Conservation (phyloP, 257 asterid species). For the Ajuga chamaepitys region DNA sequence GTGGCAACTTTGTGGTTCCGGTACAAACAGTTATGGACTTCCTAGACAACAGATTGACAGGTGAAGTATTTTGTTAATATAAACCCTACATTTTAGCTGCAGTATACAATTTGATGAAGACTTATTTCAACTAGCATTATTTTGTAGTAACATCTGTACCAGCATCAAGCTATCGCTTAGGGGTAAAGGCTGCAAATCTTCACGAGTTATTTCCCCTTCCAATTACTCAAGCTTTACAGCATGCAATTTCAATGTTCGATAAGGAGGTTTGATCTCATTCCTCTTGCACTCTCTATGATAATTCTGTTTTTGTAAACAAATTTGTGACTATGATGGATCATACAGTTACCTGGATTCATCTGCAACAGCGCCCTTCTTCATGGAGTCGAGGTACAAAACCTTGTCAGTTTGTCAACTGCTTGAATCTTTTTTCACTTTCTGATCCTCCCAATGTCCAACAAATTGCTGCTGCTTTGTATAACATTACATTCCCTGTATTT, state of each 20-base stretch:
- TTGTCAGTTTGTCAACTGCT: not conserved
- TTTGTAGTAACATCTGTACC: conserved; percentile 61
- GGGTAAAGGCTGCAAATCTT: conserved; percentile 78
- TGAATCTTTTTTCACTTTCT: not conserved
- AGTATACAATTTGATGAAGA: not conserved
- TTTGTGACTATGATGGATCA: conserved; percentile 8
- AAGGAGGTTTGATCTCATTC: conserved; percentile 46
- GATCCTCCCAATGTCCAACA: not conserved
- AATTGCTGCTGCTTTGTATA: not conserved
- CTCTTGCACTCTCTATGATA: not conserved
- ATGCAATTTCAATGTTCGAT: conserved; percentile 60
- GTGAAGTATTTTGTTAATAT: conserved; percentile 18
- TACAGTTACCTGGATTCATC: conserved; percentile 80
- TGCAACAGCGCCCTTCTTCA: conserved; percentile 74
- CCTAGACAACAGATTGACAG: conserved; percentile 56
- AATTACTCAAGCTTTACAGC: conserved; percentile 69
- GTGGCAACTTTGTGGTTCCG: conserved; percentile 90
- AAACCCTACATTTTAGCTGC: not conserved
- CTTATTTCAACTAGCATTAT: conserved; percentile 16
- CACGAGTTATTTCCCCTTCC: conserved; percentile 66
- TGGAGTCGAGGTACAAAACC: conserved; percentile 73
- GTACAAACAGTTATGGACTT: conserved; percentile 77
- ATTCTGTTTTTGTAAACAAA: not conserved
- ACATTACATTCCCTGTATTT: not conserved
- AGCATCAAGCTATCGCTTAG: conserved; percentile 84